Conservation (phyloP, 768 basidiomycete species). For the Suillus discolor region DNA sequence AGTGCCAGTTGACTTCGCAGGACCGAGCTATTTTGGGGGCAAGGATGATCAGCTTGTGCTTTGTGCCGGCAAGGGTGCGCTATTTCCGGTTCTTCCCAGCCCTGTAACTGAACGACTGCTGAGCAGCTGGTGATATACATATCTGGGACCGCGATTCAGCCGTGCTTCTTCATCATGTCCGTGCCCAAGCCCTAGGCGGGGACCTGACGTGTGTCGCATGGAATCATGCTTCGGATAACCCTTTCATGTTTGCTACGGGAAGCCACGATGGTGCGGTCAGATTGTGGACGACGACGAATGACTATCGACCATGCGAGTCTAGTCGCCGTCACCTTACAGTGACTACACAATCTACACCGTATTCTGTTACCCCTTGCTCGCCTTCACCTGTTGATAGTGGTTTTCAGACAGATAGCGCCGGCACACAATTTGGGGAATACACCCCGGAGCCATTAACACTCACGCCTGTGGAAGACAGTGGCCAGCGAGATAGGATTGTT, state of each 20-base stretch:
- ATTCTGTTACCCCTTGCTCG: constrained; percentile 6
- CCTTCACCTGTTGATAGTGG: constrained; percentile 4
- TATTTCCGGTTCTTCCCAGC: neutral
- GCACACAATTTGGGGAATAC: constrained; percentile 1
- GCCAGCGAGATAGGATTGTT: constrained; percentile 7
- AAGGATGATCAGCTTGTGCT: constrained; percentile 74
- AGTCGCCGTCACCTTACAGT: neutral
- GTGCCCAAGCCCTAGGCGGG: constrained; percentile 52
- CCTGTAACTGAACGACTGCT: neutral
- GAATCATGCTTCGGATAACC: constrained; percentile 61
- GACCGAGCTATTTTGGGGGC: constrained; percentile 76
- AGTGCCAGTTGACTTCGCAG: constrained; percentile 67
- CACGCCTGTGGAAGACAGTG: constrained; percentile 11
- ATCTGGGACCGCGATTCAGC: constrained; percentile 82
- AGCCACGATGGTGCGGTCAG: constrained; percentile 70
- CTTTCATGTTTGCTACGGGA: constrained; percentile 73
- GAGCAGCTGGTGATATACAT: constrained; percentile 71
- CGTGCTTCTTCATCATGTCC: constrained; percentile 63
- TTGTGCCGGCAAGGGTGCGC: constrained; percentile 67
- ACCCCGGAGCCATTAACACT: constrained; percentile 13
- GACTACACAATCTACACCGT: constrained; percentile 1
- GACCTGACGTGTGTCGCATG: constrained; percentile 77
- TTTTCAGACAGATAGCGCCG: constrained; percentile 1
- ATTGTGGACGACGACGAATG: constrained; percentile 55
- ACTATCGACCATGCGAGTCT: constrained; percentile 1